Conservation (phyloP, 75 land plant genomes). For the Pseudotsuga menziesii region DNA sequence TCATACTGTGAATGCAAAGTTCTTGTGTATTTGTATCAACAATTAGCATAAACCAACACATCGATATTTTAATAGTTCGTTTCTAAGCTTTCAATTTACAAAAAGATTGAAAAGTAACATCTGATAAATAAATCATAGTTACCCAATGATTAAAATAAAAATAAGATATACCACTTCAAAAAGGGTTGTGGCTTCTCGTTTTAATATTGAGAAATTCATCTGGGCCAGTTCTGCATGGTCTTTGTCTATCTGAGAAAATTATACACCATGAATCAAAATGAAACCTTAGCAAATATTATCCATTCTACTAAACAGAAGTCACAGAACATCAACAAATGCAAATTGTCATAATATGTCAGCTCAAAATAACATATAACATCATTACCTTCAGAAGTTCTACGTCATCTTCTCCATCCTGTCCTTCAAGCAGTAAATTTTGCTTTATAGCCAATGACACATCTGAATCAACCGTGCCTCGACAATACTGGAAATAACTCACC, state of each 20-base stretch:
- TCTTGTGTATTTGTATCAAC: not conserved
- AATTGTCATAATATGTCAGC: not conserved
- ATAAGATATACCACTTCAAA: slow-evolving; percentile 63
- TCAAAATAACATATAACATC: slow-evolving; percentile 5
- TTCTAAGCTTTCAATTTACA: not conserved
- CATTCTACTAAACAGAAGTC: not conserved
- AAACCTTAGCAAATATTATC: not conserved
- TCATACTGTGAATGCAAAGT: not conserved
- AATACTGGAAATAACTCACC: slow-evolving; percentile 87
- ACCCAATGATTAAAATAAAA: not conserved
- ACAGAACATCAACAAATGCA: not conserved
- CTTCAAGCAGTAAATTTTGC: slow-evolving; percentile 61
- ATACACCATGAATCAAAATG: not conserved
- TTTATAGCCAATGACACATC: slow-evolving; percentile 69
- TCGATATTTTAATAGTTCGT: not conserved
- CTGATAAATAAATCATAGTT: not conserved
- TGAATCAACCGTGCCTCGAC: slow-evolving; percentile 72
- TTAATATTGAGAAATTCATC: slow-evolving; percentile 68
- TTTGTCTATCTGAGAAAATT: slow-evolving; percentile 59
- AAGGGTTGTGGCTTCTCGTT: slow-evolving; percentile 69
- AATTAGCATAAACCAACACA: not conserved
- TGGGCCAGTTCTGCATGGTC: slow-evolving; percentile 78
- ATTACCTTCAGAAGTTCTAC: slow-evolving; percentile 67
- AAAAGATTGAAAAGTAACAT: not conserved
- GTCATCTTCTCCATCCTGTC: slow-evolving; percentile 76